Conservation (phyloP, 129 eudicot genomes). For the Flaveria brownii region DNA sequence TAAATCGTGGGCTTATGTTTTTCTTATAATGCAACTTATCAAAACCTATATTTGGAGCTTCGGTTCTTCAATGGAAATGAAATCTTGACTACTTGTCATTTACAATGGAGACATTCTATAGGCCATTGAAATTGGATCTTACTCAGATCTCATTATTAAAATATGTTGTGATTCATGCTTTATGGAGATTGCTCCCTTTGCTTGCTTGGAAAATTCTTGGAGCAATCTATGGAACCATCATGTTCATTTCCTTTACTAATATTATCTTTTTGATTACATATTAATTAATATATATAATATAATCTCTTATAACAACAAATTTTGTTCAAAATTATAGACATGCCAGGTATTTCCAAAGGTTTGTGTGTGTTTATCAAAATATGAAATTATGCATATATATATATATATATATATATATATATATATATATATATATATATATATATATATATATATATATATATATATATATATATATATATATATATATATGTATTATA, state of each 20-base stretch:
- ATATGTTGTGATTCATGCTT: constrained; percentile 17
- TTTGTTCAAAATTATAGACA: too few relatives aligned
- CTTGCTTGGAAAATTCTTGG: constrained; percentile 13
- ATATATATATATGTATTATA: too few relatives aligned
- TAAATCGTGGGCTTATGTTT: background rate
- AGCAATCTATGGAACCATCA: constrained; percentile 29
- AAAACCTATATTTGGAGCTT: background rate
- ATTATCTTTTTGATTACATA: background rate
- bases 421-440: too few relatives aligned
- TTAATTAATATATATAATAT: background rate
- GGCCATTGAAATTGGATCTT: constrained; percentile 43
- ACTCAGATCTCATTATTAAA: constrained; percentile 34
- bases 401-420: too few relatives aligned
- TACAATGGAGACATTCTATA: background rate
- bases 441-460: too few relatives aligned
- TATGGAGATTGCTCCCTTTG: constrained; percentile 33
- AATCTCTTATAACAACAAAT: background rate
- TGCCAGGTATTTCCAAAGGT: too few relatives aligned
- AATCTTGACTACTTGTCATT: background rate
- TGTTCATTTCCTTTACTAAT: constrained; percentile 5
- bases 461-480: too few relatives aligned
- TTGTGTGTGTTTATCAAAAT: too few relatives aligned
- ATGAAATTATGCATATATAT: too few relatives aligned
- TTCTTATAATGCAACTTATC: background rate
- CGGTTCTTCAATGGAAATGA: background rate